phyloP scores from a whole-genome alignment of 306 rosid genomes.

The Dicorynia guianensis region DNA sequence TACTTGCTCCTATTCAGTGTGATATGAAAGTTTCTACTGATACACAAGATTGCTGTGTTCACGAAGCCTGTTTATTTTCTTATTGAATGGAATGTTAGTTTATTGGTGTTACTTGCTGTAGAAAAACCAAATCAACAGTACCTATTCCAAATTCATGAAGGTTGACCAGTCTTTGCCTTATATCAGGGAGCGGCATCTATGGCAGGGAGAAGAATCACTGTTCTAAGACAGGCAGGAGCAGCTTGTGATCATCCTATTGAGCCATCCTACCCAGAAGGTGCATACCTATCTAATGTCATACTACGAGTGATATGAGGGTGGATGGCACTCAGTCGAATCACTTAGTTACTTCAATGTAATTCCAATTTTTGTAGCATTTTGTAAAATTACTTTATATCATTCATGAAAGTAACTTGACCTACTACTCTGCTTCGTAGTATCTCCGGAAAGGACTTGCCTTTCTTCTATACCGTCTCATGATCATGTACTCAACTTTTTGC shows the following conservation, averaged over 20 bases:
- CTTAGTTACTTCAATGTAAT: slow-evolving; percentile 9
- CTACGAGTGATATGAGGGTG: slow-evolving; percentile 64
- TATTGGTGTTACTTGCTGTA: not conserved
- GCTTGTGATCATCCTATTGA: slow-evolving; percentile 87
- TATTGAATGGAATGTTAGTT: not conserved
- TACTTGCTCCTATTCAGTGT: not conserved
- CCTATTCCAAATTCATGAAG: not conserved
- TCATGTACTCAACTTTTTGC: too few species aligned
- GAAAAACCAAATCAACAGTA: not conserved
- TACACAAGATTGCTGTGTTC: too few species aligned
- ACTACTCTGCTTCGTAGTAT: too few species aligned
- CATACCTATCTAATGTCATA: slow-evolving; percentile 74
- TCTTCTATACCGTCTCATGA: too few species aligned
- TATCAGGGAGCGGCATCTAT: slow-evolving; percentile 76
- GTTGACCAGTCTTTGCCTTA: not conserved
- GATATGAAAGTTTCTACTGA: not conserved
- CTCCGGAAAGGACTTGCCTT: too few species aligned
- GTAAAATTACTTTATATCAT: slow-evolving; percentile 10
- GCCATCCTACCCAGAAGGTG: slow-evolving; percentile 90
- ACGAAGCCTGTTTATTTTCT: too few species aligned
- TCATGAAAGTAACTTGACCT: not conserved
- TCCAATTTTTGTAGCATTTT: slow-evolving; percentile 11
- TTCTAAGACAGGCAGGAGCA: slow-evolving; percentile 76
- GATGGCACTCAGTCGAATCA: slow-evolving; percentile 6
- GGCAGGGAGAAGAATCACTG: slow-evolving; percentile 74